phyloP scores from a whole-genome alignment of 192 early-diverging fungal genomes.

The Mortierella antarctica region DNA sequence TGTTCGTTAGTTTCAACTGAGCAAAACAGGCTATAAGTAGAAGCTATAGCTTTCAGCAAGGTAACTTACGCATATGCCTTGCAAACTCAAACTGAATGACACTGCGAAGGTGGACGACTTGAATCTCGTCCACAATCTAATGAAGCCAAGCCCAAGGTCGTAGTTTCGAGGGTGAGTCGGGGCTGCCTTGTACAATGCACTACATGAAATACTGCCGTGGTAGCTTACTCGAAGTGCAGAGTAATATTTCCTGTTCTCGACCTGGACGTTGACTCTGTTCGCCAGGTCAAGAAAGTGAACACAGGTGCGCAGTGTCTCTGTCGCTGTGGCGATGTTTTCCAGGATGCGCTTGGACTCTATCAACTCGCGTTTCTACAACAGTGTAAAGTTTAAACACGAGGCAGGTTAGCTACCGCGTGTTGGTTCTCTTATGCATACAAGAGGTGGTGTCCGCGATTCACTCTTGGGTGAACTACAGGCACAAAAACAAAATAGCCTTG shows the following conservation, averaged over 20 bases:
- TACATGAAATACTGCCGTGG: background rate
- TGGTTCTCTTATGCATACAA: background rate
- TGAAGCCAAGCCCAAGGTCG: background rate
- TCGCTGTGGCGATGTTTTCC: constrained; percentile 88
- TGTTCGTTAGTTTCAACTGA: background rate
- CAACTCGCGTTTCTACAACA: constrained; percentile 77
- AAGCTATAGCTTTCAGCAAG: background rate
- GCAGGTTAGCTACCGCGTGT: background rate
- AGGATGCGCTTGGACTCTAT: constrained; percentile 83
- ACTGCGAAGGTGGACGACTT: constrained; percentile 77
- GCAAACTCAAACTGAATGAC: constrained; percentile 88
- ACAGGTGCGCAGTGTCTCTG: constrained; percentile 83
- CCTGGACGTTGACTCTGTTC: constrained; percentile 82
- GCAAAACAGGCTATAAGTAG: background rate
- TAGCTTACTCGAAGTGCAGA: constrained; percentile 81
- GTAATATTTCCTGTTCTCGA: constrained; percentile 89
- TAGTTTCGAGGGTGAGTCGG: background rate
- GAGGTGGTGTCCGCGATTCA: background rate
- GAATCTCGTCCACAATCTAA: constrained; percentile 87
- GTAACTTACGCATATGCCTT: constrained; percentile 75
- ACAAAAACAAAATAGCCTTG: no score
- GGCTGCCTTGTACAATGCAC: background rate
- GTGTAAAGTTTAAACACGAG: background rate
- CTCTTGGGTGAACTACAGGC: background rate
- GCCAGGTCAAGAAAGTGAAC: constrained; percentile 89